Conservation (phyloP, 2,329 filamentous ascomycete species). For the Rosellinia necatrix region DNA sequence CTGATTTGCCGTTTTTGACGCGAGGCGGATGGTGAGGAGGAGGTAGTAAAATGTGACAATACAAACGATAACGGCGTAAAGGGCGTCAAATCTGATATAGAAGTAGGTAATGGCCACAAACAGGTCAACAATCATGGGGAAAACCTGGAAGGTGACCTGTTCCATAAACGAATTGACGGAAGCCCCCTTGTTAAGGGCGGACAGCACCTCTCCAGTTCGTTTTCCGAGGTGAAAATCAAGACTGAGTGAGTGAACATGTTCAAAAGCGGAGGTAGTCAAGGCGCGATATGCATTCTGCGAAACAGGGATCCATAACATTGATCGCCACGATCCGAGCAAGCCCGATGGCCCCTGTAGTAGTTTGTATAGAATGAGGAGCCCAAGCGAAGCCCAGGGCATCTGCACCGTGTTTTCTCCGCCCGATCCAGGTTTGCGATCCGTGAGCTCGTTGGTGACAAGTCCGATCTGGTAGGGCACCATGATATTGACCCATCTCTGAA, state of each 20-base stretch:
- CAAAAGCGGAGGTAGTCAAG: constrained; percentile 91
- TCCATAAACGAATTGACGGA: constrained; percentile 97
- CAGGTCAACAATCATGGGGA: constrained; percentile 93
- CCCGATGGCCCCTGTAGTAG: constrained; percentile 89
- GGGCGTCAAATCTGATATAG: constrained; percentile 76
- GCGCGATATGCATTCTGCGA: constrained; percentile 96
- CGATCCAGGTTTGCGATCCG: constrained; percentile 41
- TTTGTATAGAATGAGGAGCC: constrained; percentile 76
- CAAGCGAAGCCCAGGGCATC: constrained; percentile 76
- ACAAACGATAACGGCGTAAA: constrained; percentile 87
- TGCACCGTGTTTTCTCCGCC: constrained; percentile 51
- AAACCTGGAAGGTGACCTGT: constrained; percentile 92
- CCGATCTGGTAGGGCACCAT: constrained; percentile 83
- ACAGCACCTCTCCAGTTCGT: constrained; percentile 93
- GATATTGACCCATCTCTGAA: constrained; percentile 85
- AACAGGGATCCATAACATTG: constrained; percentile 92
- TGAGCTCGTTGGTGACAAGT: constrained; percentile 74
- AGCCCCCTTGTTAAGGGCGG: constrained; percentile 92
- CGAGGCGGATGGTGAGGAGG: constrained; percentile 95
- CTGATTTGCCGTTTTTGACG: constrained; percentile 88
- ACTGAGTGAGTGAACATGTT: constrained; percentile 94
- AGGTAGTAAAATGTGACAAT: constrained; percentile 96
- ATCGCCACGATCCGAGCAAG: constrained; percentile 79
- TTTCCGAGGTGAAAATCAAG: constrained; percentile 97
- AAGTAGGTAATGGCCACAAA: constrained; percentile 84